Conservation (phyloP, 2,329 filamentous ascomycete species). For the Fusarium dlaminii region DNA sequence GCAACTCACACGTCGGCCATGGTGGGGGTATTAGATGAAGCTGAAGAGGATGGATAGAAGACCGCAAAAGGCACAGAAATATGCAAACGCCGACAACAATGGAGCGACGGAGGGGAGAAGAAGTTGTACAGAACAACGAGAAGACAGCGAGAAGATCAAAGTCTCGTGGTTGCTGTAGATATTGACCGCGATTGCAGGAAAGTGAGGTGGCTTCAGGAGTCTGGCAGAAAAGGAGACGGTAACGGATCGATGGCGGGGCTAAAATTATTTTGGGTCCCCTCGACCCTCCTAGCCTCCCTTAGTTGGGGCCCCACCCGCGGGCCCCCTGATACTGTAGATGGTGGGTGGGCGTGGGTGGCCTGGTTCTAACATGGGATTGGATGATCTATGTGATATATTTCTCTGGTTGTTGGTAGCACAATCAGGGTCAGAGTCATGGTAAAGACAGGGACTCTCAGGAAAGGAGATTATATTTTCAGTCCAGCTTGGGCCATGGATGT, state of each 20-base stretch:
- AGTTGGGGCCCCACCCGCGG: slow-evolving; percentile 13
- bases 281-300: slow-evolving; percentile 8
- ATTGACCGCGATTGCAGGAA: slow-evolving; percentile 39
- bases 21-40: slow-evolving; percentile 45
- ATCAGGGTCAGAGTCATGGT: slow-evolving; percentile 8
- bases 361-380: slow-evolving; percentile 13
- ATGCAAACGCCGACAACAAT: slow-evolving; percentile 34
- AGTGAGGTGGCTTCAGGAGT: slow-evolving; percentile 39
- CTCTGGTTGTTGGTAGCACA: slow-evolving; percentile 4
- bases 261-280: slow-evolving; percentile 51
- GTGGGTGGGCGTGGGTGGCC: slow-evolving; percentile 13
- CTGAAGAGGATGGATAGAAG: slow-evolving; percentile 16
- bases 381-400: slow-evolving; percentile 15
- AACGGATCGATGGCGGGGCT: slow-evolving; percentile 55
- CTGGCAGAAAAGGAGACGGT: slow-evolving; percentile 47
- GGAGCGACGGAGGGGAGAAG: slow-evolving; percentile 29
- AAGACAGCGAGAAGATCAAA: slow-evolving; percentile 39
- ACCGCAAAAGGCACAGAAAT: slow-evolving; percentile 23
- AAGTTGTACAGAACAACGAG: slow-evolving; percentile 41
- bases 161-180: slow-evolving; percentile 43
- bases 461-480: neutral
- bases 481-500: neutral
- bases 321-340: slow-evolving; percentile 15
- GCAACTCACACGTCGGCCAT: slow-evolving; percentile 54
- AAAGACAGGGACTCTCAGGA: neutral